These are phyloP conservation scores for Brassica carinata DNA, from an alignment of 345 rosid genomes.

Conservation along the genomic window DNA sequence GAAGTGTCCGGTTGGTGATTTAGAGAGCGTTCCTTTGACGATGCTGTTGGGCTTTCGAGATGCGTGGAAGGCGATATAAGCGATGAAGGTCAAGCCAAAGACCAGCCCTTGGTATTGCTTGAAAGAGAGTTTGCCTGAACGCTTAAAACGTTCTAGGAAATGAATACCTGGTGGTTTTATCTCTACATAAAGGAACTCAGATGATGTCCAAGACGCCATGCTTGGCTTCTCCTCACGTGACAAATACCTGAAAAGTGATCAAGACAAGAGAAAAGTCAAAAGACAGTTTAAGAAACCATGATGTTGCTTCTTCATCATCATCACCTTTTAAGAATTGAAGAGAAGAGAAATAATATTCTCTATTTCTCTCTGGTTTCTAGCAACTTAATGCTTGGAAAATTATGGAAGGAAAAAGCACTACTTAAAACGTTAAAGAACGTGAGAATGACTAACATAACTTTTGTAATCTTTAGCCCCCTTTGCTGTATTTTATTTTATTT, in stretches of 20 bases:
- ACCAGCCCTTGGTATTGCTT: constrained; percentile 70
- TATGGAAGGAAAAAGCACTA: not conserved
- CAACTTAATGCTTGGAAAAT: constrained; percentile 11
- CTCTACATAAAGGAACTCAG: constrained; percentile 37
- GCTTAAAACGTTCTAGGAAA: constrained; percentile 54
- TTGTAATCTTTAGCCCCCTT: not conserved
- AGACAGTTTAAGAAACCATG: not conserved
- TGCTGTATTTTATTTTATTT: constrained; percentile 16
- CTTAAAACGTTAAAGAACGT: constrained; percentile 32
- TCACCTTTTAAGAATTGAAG: constrained; percentile 11
- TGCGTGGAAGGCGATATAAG: constrained; percentile 79
- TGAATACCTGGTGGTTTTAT: constrained; percentile 67
- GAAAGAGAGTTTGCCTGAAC: constrained; percentile 54
- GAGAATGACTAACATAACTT: constrained; percentile 31
- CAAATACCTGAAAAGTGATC: constrained; percentile 8
- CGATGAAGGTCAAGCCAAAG: constrained; percentile 71
- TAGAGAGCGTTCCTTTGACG: constrained; percentile 84
- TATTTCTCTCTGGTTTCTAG: constrained; percentile 4
- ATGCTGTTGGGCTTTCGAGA: constrained; percentile 84
- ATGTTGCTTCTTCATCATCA: not conserved
- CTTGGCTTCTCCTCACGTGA: constrained; percentile 5
- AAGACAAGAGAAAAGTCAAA: constrained; percentile 12
- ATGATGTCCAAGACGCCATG: constrained; percentile 42
- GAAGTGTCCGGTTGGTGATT: constrained; percentile 41
- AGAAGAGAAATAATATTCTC: not conserved